These are phyloP conservation scores for Atkinsonella texensis DNA, from an alignment of 2,329 filamentous ascomycete species.

Conservation along the genomic window DNA sequence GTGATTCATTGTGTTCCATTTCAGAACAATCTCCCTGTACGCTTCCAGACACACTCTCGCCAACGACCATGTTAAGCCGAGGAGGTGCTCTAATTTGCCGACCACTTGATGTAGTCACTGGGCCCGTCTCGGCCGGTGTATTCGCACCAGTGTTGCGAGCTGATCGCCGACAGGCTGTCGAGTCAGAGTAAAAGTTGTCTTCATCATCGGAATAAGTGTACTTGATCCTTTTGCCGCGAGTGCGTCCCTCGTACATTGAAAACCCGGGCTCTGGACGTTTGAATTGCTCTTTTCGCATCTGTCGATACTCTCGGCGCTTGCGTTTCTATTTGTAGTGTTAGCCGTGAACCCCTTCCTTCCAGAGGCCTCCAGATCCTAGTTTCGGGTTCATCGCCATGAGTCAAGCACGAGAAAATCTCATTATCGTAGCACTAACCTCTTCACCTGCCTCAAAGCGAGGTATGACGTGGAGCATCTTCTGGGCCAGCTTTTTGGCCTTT, in stretches of 20 bases:
- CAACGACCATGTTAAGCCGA: constrained; percentile 51
- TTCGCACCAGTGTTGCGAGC: constrained; percentile 62
- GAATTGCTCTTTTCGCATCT: constrained; percentile 76
- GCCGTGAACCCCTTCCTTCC: background rate
- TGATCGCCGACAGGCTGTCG: constrained; percentile 49
- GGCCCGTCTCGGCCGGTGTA: constrained; percentile 56
- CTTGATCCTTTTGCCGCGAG: constrained; percentile 87
- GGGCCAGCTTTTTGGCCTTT: constrained; percentile 65
- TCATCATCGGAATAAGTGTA: constrained; percentile 94
- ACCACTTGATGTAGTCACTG: constrained; percentile 69
- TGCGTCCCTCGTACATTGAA: constrained; percentile 91
- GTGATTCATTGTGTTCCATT: constrained; percentile 25
- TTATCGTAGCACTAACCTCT: constrained; percentile 47
- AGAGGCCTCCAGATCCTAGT: background rate
- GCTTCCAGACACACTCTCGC: constrained; percentile 34
- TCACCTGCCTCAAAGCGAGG: constrained; percentile 89
- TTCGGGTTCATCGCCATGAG: too few relatives aligned
- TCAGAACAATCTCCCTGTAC: constrained; percentile 32
- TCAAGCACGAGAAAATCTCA: background rate
- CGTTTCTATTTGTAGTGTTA: constrained; percentile 55
- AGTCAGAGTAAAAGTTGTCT: constrained; percentile 55
- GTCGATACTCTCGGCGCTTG: constrained; percentile 81
- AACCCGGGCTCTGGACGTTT: constrained; percentile 78
- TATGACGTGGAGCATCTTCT: constrained; percentile 67
- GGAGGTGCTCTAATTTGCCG: constrained; percentile 65